Percentiles rank a stretch among this genome's conserved stretches.
Conservation (phyloP, 495 filamentous ascomycete genomes). For the Echria macrotheca region DNA sequence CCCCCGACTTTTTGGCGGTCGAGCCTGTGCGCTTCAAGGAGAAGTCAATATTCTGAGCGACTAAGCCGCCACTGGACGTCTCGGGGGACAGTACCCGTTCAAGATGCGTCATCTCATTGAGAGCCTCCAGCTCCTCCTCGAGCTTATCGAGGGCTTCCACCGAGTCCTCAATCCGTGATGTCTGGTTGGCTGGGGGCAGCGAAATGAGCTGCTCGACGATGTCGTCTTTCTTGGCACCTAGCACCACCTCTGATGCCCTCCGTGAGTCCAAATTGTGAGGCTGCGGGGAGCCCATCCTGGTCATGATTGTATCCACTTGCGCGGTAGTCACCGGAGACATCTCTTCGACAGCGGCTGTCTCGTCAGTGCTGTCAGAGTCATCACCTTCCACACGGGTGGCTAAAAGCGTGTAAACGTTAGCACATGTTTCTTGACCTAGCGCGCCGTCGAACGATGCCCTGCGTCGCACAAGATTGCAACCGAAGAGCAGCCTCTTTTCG, state of each 20-base stretch:
- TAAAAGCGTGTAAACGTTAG: conserved; percentile 29
- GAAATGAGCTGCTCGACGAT: conserved; percentile 35
- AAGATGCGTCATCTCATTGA: conserved; percentile 40
- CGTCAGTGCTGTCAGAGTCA: conserved; percentile 11
- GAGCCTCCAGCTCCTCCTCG: conserved; percentile 59
- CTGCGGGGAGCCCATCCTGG: conserved; percentile 9
- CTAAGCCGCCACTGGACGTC: conserved; percentile 1
- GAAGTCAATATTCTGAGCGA: not conserved
- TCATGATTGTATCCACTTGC: conserved; percentile 13
- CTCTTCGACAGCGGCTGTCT: conserved; percentile 7
- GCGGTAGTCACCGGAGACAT: not conserved
- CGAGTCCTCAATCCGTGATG: conserved; percentile 61
- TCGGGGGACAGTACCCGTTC: conserved; percentile 34
- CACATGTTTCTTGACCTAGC: not conserved
- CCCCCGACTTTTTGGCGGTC: conserved; percentile 12
- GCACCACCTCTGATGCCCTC: conserved; percentile 20
- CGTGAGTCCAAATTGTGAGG: not conserved
- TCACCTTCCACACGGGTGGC: conserved; percentile 28
- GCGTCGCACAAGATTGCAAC: conserved; percentile 40
- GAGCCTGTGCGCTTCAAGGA: conserved; percentile 14
- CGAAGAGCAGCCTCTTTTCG: conserved; percentile 34
- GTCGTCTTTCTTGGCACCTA: conserved; percentile 23
- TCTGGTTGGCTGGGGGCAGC: conserved; percentile 31
- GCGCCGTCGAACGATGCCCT: conserved; percentile 10
- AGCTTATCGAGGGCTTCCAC: conserved; percentile 63